phyloP scores from a whole-genome alignment of 176 grass and related monocot species.

The Panicum miliaceum region DNA sequence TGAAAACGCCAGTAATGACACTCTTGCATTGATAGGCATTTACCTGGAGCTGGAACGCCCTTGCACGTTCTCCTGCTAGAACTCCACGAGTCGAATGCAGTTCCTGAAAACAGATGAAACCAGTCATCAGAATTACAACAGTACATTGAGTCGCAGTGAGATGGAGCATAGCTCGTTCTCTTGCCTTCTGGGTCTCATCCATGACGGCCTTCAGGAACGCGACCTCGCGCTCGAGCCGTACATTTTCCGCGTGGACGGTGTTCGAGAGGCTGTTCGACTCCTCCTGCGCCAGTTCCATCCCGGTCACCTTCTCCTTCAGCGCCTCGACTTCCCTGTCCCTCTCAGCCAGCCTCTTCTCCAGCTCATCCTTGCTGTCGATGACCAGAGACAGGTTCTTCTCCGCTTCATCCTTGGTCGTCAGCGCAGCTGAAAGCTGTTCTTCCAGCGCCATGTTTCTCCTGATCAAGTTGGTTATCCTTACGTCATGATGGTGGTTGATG shows the following conservation, averaged over 20 bases:
- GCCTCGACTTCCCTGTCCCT: conserved; percentile 61
- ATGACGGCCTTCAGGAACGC: conserved; percentile 87
- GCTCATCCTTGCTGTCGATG: conserved; percentile 67
- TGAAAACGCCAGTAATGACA: conserved; percentile 13
- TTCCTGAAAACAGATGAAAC: conserved; percentile 50
- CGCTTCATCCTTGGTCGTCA: conserved; percentile 62
- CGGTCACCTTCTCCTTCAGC: conserved; percentile 77
- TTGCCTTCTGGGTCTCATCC: conserved; percentile 94
- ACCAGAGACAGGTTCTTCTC: conserved; percentile 76
- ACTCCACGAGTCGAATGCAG: conserved; percentile 78
- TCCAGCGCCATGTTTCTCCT: conserved; percentile 68
- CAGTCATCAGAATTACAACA: not conserved
- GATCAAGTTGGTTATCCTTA: conserved; percentile 59
- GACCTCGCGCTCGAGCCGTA: conserved; percentile 88
- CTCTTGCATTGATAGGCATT: not conserved
- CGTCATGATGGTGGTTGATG: conserved; percentile 62
- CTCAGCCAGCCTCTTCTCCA: conserved; percentile 72
- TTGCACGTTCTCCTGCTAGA: conserved; percentile 69
- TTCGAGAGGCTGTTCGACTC: conserved; percentile 85
- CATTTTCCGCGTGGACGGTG: conserved; percentile 82
- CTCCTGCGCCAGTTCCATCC: conserved; percentile 84
- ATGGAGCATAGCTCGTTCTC: not conserved
- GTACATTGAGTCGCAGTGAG: not conserved
- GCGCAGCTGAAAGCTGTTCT: conserved; percentile 55
- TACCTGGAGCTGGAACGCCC: conserved; percentile 94